Evolutionary conservation across 2,329 filamentous ascomycete genomes (phyloP).

Genomic region (Lecanicillium sp.): DNA sequence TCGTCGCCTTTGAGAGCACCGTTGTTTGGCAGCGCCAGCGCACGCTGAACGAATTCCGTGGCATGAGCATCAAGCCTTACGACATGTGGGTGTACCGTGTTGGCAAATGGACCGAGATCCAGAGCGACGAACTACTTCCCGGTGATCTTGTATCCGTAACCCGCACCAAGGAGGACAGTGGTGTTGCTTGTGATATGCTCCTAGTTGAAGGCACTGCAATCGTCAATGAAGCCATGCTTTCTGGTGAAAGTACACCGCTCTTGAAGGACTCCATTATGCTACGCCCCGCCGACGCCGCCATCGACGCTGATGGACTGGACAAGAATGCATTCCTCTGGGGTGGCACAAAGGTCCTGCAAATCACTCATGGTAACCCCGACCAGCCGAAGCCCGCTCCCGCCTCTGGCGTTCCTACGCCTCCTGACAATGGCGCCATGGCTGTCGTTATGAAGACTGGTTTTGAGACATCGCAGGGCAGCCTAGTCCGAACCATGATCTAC

Average conservation of each 20-base stretch:
- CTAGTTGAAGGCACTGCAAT: slow-evolving; percentile 92
- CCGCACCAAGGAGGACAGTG: slow-evolving; percentile 92
- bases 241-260: slow-evolving; percentile 92
- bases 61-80: slow-evolving; percentile 99
- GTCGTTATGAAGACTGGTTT: slow-evolving; percentile 97
- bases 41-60: slow-evolving; percentile 90
- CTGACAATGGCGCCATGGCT: slow-evolving; percentile 89
- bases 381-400: slow-evolving; percentile 63
- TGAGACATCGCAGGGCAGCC: slow-evolving; percentile 94
- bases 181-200: slow-evolving; percentile 95
- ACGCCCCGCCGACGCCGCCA: slow-evolving; percentile 66
- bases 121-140: slow-evolving; percentile 85
- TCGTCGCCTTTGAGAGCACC: slow-evolving; percentile 94
- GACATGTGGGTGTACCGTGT: slow-evolving; percentile 85
- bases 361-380: slow-evolving; percentile 76
- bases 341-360: slow-evolving; percentile 92
- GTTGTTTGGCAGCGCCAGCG: slow-evolving; percentile 98
- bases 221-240: slow-evolving; percentile 99
- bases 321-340: slow-evolving; percentile 97
- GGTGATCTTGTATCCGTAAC: slow-evolving; percentile 89
- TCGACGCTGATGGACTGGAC: slow-evolving; percentile 87
- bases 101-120: slow-evolving; percentile 79
- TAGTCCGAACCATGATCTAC: slow-evolving; percentile 99
- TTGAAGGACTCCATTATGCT: slow-evolving; percentile 94
- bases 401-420: slow-evolving; percentile 74